Evolutionary conservation across 2,329 filamentous ascomycete species (phyloP).

Genomic region (Colletotrichum sublineola): DNA sequence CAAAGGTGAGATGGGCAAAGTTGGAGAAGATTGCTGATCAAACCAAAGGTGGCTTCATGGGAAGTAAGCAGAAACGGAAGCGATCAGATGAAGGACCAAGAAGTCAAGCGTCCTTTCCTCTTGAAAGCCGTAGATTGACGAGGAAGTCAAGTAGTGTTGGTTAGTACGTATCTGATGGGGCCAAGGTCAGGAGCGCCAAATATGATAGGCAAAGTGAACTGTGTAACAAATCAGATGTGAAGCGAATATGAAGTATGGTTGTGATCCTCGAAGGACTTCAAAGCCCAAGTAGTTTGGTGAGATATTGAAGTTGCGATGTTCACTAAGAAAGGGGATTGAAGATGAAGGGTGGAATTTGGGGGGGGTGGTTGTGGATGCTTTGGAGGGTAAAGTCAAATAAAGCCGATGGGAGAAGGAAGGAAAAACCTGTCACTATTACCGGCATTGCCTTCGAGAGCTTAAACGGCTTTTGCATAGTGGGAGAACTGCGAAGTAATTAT

Average conservation of each 20-base stretch:
- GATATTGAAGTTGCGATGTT: neutral
- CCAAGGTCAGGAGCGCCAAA: neutral
- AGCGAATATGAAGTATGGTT: neutral
- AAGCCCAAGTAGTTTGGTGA: neutral
- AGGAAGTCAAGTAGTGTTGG: no score
- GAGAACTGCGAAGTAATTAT: neutral
- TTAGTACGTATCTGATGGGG: neutral
- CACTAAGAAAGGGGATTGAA: no score
- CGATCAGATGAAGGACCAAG: neutral
- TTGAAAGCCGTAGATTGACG: neutral
- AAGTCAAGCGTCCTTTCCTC: neutral
- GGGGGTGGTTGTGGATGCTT: neutral
- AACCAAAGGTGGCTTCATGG: neutral
- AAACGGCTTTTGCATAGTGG: neutral
- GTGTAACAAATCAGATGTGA: neutral
- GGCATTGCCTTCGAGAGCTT: neutral
- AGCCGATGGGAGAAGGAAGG: neutral
- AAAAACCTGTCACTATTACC: neutral
- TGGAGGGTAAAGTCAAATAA: neutral
- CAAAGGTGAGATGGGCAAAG: neutral
- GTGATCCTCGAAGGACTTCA: neutral
- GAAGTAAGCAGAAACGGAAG: neutral
- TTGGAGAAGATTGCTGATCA: neutral
- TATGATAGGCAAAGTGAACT: no score
- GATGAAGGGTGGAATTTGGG: no score